phyloP scores from a whole-genome alignment of 257 asterid species.

The Dorcoceras hygrometricum region DNA sequence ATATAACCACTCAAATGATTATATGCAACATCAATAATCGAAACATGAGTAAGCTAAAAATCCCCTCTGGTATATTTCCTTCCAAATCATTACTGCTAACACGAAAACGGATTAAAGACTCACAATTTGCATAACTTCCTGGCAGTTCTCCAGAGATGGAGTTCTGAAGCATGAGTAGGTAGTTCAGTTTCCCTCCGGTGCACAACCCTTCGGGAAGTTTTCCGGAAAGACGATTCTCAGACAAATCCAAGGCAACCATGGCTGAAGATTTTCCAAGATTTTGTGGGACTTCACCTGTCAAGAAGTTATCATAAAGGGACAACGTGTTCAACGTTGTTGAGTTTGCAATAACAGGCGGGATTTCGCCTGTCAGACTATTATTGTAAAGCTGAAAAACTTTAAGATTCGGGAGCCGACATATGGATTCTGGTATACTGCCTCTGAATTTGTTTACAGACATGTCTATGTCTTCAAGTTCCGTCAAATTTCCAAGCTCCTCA shows the following conservation, averaged over 20 bases:
- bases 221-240: constrained; percentile 74
- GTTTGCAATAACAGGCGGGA: constrained; percentile 57
- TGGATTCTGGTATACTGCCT: constrained; percentile 55
- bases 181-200: constrained; percentile 61
- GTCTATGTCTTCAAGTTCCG: constrained; percentile 55
- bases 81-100: constrained; percentile 55
- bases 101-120: constrained; percentile 69
- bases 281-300: constrained; percentile 70
- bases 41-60: constrained; percentile 72
- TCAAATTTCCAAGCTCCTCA: constrained; percentile 66
- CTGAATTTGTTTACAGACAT: constrained; percentile 66
- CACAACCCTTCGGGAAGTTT: constrained; percentile 64
- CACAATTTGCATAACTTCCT: constrained; percentile 52
- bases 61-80: constrained; percentile 64
- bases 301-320: constrained; percentile 66
- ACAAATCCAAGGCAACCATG: constrained; percentile 64
- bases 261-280: constrained; percentile 58
- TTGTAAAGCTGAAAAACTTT: constrained; percentile 64
- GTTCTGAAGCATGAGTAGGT: constrained; percentile 70
- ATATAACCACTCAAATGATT: constrained; percentile 60
- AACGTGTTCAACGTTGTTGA: constrained; percentile 54
- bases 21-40: constrained; percentile 59
- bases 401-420: constrained; percentile 71
- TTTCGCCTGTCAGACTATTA: constrained; percentile 63
- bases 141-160: constrained; percentile 67